A percentile compares a stretch with the other conserved stretches of the same genome.
Evolutionary conservation across 2,329 filamentous ascomycete genomes (phyloP).

Genomic region (Penicillium griseofulvum): DNA sequence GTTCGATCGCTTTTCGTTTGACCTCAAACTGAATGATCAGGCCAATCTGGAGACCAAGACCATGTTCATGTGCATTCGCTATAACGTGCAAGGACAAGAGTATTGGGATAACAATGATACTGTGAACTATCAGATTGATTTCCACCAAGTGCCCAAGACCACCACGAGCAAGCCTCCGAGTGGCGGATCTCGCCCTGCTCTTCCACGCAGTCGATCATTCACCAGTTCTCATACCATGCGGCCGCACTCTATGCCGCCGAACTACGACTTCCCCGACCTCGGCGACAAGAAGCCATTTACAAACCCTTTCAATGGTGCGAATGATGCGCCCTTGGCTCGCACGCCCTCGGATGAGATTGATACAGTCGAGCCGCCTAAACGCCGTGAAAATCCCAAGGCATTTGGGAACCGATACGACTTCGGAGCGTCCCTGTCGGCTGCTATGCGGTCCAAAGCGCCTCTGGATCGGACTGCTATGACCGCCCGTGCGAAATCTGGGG

Average conservation of each 20-base stretch:
- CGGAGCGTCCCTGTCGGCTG: constrained; percentile 81
- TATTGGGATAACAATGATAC: constrained; percentile 92
- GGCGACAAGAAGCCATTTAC: constrained; percentile 56
- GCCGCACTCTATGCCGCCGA: constrained; percentile 51
- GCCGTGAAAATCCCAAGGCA: constrained; percentile 56
- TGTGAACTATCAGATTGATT: constrained; percentile 92
- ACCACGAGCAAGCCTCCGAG: constrained; percentile 52
- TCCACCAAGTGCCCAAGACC: constrained; percentile 71
- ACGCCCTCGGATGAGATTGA: constrained; percentile 68
- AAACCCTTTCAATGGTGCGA: constrained; percentile 60
- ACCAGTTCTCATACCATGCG: constrained; percentile 51
- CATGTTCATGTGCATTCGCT: constrained; percentile 86
- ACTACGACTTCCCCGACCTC: constrained; percentile 70
- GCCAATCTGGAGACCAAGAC: constrained; percentile 91
- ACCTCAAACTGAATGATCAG: constrained; percentile 86
- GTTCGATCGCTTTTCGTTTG: constrained; percentile 89
- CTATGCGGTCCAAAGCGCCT: constrained; percentile 64
- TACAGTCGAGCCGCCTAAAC: constrained; percentile 54
- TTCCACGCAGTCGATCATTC: constrained; percentile 66
- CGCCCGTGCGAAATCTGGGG: constrained; percentile 55
- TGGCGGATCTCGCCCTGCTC: constrained; percentile 51
- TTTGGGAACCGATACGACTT: constrained; percentile 97
- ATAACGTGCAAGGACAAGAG: constrained; percentile 77
- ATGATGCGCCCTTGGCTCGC: constrained; percentile 68
- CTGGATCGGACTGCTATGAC: constrained; percentile 62